Percentiles rank a stretch among this genome's conserved stretches.
Conservation (phyloP, 495 filamentous ascomycete species). For the Pyrenula aspistea region DNA sequence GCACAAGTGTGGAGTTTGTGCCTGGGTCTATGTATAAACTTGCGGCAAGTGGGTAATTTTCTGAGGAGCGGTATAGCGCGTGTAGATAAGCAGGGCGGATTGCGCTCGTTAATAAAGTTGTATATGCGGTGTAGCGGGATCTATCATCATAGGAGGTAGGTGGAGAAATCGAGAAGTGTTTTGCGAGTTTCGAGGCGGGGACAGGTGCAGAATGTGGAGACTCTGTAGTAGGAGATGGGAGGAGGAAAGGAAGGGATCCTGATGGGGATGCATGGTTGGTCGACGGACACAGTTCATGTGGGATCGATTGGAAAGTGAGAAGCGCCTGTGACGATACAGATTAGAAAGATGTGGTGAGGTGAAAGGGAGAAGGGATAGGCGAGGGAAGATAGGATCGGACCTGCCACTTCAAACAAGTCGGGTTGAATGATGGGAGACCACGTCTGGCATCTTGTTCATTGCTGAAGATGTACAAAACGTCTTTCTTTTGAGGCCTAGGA, state of each 20-base stretch:
- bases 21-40: constrained; percentile 56
- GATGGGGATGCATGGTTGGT: constrained; percentile 90
- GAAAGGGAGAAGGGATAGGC: background rate
- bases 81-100: constrained; percentile 43
- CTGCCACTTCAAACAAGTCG: constrained; percentile 94
- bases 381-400: constrained; percentile 32
- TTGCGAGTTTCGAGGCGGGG: background rate
- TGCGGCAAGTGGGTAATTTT: constrained; percentile 54
- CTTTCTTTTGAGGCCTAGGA: constrained; percentile 29
- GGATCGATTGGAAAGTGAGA: constrained; percentile 61
- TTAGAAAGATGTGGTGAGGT: too few relatives aligned
- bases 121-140: background rate
- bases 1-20: constrained; percentile 51
- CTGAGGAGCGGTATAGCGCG: constrained; percentile 59
- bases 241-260: constrained; percentile 77
- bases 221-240: constrained; percentile 34
- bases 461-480: constrained; percentile 70
- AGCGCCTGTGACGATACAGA: too few relatives aligned
- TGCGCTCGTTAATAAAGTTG: background rate
- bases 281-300: constrained; percentile 58
- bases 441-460: constrained; percentile 47
- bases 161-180: background rate
- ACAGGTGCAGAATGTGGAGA: constrained; percentile 10
- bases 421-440: constrained; percentile 76
- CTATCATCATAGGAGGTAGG: background rate